Evolutionary conservation across 2,329 filamentous ascomycete species (phyloP).

Genomic region (Alternaria viburni): DNA sequence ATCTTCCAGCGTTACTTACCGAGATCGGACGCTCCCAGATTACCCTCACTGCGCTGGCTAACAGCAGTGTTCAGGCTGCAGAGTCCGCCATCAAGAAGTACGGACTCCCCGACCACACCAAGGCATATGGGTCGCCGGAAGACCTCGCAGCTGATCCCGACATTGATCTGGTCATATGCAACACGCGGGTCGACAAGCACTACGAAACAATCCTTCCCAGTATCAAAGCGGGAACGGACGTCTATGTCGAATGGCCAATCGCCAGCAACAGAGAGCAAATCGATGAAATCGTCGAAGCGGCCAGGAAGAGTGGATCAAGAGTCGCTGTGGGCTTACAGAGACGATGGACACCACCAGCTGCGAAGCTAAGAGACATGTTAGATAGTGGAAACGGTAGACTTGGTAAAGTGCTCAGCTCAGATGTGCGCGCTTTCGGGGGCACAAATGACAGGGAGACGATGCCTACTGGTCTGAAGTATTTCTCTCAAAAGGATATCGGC

Average conservation of each 20-base stretch:
- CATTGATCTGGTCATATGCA: constrained; percentile 56
- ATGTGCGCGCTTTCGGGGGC: constrained; percentile 27
- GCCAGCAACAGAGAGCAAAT: constrained; percentile 48
- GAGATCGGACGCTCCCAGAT: constrained; percentile 42
- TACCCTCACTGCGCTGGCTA: constrained; percentile 56
- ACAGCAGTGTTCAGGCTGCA: constrained; percentile 52
- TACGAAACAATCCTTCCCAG: constrained; percentile 55
- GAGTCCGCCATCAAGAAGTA: constrained; percentile 50
- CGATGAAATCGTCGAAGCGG: constrained; percentile 50
- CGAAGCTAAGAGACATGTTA: constrained; percentile 53
- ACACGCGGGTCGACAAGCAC: constrained; percentile 63
- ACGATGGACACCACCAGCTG: constrained; percentile 46
- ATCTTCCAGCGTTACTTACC: constrained; percentile 65
- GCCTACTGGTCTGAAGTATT: constrained; percentile 19
- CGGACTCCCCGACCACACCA: constrained; percentile 46
- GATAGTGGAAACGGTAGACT: constrained; percentile 46
- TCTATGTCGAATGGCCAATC: constrained; percentile 60
- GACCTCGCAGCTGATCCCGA: constrained; percentile 51
- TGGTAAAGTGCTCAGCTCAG: constrained; percentile 50
- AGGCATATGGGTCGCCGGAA: constrained; percentile 53
- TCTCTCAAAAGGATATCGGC: constrained; percentile 19
- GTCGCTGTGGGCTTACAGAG: constrained; percentile 58
- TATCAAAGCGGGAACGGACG: constrained; percentile 59
- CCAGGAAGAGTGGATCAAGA: constrained; percentile 48
- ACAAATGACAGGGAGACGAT: constrained; percentile 24